Evolutionary conservation across 495 filamentous ascomycete species (phyloP), one percentile per base, ranked within the genome.

Genomic region (Penicillium coffeae): DNA sequence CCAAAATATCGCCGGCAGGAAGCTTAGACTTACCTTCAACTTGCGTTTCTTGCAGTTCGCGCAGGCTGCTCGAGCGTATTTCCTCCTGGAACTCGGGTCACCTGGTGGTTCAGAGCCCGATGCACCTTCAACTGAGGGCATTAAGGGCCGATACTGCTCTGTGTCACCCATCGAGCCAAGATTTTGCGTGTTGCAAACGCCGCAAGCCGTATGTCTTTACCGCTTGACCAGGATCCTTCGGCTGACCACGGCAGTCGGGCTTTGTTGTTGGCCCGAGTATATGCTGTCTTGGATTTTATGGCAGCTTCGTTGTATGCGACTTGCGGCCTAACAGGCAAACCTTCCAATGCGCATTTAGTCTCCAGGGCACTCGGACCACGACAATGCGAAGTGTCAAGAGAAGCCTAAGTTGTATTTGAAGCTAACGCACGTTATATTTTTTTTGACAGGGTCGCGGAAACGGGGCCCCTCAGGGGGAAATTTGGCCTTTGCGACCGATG

Each of bases 21-120:
- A 30, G 10, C 25, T 16, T 40, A 9, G 21, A 21, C 43, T 21
- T 20, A 38, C 44, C 44, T 27, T 47, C 25, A 47, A 15, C 12
- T 47, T 47, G 14, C 44, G 44, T 10, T 20, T 2, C 22, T 47
- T 38, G 20, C 44, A 47, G 12, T 25, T 25, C 8, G 14, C 14
- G 22, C 44, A 47, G 9, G 44, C 44, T n/a, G 20, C 10, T 22
- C 44, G 34, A 3, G 16, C 34, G 16, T 47, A 38, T 27, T 38
- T 38, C 19, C 22, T 47, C 20, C 43, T 21, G 8, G 15, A 10
- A 19, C 4, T 19, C 2, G 21, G 22, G 12, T 42, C 20, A 42
- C 14, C 20, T 25, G 39, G 39, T 13, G 39, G 22, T 22, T 3
- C 4, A 8, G 4, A 15, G 7, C 9, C 13, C 3, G 39, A 25